Evolutionary conservation across 345 rosid genomes (phyloP).

Genomic region (Eucalyptus polyanthemos): DNA sequence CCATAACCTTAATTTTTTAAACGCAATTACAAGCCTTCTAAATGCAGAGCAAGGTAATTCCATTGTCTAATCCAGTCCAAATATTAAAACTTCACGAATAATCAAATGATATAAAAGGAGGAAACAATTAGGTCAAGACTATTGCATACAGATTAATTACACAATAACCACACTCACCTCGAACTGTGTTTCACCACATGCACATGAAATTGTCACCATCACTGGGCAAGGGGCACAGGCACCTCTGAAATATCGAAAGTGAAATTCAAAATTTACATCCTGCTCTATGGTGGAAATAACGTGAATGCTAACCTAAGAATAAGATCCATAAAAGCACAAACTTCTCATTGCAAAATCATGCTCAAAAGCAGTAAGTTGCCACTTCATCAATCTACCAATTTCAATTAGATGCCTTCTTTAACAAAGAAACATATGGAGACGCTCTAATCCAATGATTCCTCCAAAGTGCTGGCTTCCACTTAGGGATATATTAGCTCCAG

Average conservation of each 20-base stretch:
- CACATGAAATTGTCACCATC: constrained; percentile 83
- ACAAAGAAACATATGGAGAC: neutral
- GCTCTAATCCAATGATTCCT: neutral
- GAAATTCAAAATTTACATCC: neutral
- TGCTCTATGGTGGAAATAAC: neutral
- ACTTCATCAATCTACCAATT: neutral
- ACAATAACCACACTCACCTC: constrained; percentile 49
- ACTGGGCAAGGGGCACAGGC: constrained; percentile 92
- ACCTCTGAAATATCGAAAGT: constrained; percentile 43
- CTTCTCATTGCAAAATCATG: neutral
- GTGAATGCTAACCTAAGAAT: neutral
- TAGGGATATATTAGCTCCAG: neutral
- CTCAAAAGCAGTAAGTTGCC: neutral
- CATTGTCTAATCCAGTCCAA: neutral
- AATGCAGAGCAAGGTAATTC: neutral
- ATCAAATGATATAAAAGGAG: neutral
- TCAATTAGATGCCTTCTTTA: neutral
- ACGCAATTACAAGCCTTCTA: neutral
- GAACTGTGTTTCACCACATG: constrained; percentile 66
- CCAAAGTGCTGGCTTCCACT: neutral
- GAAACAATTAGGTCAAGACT: neutral
- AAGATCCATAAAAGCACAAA: neutral
- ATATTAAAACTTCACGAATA: neutral
- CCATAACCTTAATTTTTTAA: neutral
- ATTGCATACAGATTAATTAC: neutral